These are phyloP conservation scores for Magnolia changhungtana DNA, from an alignment of 164 flowering plant species.

Conservation along the genomic window DNA sequence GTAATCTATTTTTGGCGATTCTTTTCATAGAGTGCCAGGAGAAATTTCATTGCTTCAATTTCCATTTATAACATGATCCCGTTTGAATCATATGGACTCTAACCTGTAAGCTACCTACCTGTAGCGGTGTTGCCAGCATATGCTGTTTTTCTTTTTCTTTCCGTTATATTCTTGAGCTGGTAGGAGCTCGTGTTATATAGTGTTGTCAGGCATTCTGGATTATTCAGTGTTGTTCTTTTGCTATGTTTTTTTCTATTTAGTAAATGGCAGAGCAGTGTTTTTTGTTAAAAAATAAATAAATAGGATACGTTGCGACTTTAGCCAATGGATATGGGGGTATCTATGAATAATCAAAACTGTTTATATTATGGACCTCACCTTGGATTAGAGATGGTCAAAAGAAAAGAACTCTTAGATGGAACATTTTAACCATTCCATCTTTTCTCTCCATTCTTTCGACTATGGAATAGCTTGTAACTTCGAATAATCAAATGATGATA, in stretches of 20 bases:
- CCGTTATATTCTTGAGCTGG: neutral
- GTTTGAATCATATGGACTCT: slow-evolving; percentile 14
- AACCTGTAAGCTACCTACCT: slow-evolving; percentile 26
- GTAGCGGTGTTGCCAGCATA: neutral
- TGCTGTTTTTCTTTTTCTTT: neutral
- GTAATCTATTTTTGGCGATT: slow-evolving; percentile 27
- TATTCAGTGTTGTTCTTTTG: slow-evolving; percentile 17
- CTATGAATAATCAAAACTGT: too few relatives aligned
- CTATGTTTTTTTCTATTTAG: slow-evolving; percentile 10
- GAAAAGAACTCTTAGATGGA: too few relatives aligned
- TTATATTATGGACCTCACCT: too few relatives aligned
- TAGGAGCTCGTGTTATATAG: slow-evolving; percentile 15
- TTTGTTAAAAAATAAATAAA: neutral
- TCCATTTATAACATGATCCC: slow-evolving; percentile 18
- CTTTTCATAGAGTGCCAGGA: slow-evolving; percentile 26
- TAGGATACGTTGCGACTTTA: too few relatives aligned
- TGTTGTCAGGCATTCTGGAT: slow-evolving; percentile 6
- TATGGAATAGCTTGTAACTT: too few relatives aligned
- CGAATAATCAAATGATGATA: too few relatives aligned
- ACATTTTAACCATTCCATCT: too few relatives aligned
- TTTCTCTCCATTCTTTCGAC: too few relatives aligned
- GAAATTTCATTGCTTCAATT: slow-evolving; percentile 21
- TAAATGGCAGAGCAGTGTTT: slow-evolving; percentile 16
- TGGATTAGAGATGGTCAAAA: too few relatives aligned
- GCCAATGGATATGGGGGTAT: too few relatives aligned